Percentiles rank a stretch among this genome's conserved stretches.
phyloP scores from a whole-genome alignment of 2,329 filamentous ascomycete genomes.

The Leptodontidium sp. region DNA sequence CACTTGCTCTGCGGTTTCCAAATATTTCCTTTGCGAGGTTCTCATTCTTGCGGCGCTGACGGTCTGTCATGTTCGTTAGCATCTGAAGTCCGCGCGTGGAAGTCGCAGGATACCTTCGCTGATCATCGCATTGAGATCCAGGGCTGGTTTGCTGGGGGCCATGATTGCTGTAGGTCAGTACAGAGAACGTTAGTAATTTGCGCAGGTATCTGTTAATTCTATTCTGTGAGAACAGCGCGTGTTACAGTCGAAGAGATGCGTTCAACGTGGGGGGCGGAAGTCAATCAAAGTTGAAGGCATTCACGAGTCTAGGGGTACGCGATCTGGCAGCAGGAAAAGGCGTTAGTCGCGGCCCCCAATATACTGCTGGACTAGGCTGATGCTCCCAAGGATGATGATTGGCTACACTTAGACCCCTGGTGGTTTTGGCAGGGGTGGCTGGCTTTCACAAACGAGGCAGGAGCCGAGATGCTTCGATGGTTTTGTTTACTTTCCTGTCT shows the following conservation, averaged over 20 bases:
- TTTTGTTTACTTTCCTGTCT: constrained; percentile 20
- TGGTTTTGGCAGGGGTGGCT: constrained; percentile 6
- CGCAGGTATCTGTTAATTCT: not conserved
- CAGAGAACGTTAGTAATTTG: constrained; percentile 28
- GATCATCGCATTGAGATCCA: constrained; percentile 47
- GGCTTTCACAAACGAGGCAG: constrained; percentile 23
- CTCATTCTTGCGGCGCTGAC: constrained; percentile 76
- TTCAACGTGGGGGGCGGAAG: not conserved
- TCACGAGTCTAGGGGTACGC: constrained; percentile 13
- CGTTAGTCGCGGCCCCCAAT: constrained; percentile 14
- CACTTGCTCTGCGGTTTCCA: constrained; percentile 65
- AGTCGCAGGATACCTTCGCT: constrained; percentile 39
- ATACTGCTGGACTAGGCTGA: not conserved
- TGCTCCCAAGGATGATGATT: not conserved
- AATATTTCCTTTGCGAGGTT: constrained; percentile 77
- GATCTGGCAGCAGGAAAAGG: constrained; percentile 20
- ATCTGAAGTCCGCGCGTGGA: not conserved
- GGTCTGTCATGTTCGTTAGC: constrained; percentile 47
- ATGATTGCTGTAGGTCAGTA: constrained; percentile 38
- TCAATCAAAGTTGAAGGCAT: constrained; percentile 1
- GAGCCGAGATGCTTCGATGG: constrained; percentile 18
- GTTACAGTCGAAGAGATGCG: not conserved
- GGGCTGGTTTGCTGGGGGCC: constrained; percentile 44
- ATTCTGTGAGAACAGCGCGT: constrained; percentile 9
- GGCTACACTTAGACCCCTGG: constrained; percentile 7